Percentiles rank a stretch among this genome's conserved stretches.
These are phyloP conservation scores for Boeremia exigua DNA, from an alignment of 2,329 filamentous ascomycete species.

Conservation along the genomic window DNA sequence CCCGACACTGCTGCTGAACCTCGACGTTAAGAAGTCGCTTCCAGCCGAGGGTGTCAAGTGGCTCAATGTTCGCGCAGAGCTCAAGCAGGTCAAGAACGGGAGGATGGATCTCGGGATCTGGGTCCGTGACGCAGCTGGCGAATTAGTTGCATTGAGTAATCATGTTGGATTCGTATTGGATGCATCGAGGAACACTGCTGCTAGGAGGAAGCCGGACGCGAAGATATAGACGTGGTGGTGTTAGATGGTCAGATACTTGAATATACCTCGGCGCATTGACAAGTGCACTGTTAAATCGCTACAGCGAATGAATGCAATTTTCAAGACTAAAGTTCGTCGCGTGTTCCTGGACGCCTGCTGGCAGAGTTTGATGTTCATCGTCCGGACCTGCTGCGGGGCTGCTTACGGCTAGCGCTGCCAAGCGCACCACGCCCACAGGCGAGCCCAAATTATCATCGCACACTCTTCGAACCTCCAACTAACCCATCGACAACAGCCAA, in stretches of 20 bases:
- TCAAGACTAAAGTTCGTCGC: background rate
- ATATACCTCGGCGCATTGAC: background rate
- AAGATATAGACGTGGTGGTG: conserved; percentile 42
- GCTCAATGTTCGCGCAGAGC: conserved; percentile 69
- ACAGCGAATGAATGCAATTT: background rate
- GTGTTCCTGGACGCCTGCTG: background rate
- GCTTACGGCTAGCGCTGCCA: conserved; percentile 23
- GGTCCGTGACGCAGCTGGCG: conserved; percentile 67
- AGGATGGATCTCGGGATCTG: conserved; percentile 76
- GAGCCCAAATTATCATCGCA: conserved; percentile 26
- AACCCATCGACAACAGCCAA: conserved; percentile 46
- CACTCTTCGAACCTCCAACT: conserved; percentile 15
- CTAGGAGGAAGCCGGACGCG: conserved; percentile 50
- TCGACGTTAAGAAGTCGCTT: conserved; percentile 77
- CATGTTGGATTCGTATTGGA: conserved; percentile 71
- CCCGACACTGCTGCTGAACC: conserved; percentile 74
- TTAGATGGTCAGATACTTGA: no score
- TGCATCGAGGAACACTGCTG: conserved; percentile 67
- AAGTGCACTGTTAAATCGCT: background rate
- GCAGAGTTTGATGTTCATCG: conserved; percentile 8
- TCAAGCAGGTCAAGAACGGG: conserved; percentile 73
- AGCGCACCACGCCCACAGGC: conserved; percentile 23
- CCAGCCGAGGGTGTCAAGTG: conserved; percentile 73
- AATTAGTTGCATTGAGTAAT: conserved; percentile 71
- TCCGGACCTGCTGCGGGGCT: conserved; percentile 13